Percentiles rank a stretch among this genome's conserved stretches.
phyloP scores from a whole-genome alignment of 2,329 filamentous ascomycete species.

The Dactylellina parvicollis region DNA sequence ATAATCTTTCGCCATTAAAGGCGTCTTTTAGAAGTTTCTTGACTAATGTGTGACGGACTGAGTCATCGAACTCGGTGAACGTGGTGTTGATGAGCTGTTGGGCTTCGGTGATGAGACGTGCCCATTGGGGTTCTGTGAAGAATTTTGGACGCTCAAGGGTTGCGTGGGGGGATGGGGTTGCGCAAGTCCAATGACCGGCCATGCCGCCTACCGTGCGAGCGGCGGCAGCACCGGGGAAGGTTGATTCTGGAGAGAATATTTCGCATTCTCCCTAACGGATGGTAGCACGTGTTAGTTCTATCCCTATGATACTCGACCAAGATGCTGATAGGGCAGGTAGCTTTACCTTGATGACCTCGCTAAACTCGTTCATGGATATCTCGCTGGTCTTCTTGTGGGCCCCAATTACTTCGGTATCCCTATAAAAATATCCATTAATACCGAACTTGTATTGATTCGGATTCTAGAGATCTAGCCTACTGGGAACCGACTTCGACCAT shows the following conservation, averaged over 20 bases:
- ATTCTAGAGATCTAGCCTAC: conserved; percentile 36
- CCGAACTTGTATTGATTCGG: not conserved
- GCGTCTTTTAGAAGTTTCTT: conserved; percentile 19
- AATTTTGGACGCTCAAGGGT: conserved; percentile 54
- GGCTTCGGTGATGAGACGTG: conserved; percentile 7
- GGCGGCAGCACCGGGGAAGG: conserved; percentile 52
- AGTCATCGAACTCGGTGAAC: conserved; percentile 31
- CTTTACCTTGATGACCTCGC: conserved; percentile 10
- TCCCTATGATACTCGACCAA: not conserved
- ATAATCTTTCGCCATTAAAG: conserved; percentile 4
- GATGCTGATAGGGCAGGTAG: conserved; percentile 13
- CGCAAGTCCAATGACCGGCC: conserved; percentile 58
- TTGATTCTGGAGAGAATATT: conserved; percentile 22
- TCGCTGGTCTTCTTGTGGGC: conserved; percentile 58
- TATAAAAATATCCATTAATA: conserved; percentile 27
- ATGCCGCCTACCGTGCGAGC: conserved; percentile 57
- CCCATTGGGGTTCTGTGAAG: conserved; percentile 53
- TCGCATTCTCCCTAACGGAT: conserved; percentile 2
- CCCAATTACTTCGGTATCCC: conserved; percentile 53
- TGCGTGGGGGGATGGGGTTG: conserved; percentile 43
- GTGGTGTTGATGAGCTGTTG: conserved; percentile 45
- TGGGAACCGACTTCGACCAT: conserved; percentile 58
- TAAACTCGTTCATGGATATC: conserved; percentile 27
- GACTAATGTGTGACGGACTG: conserved; percentile 46
- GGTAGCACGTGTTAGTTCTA: not conserved